phyloP scores from a whole-genome alignment of 2,329 filamentous ascomycete genomes.

The Aspergillus sp. region DNA sequence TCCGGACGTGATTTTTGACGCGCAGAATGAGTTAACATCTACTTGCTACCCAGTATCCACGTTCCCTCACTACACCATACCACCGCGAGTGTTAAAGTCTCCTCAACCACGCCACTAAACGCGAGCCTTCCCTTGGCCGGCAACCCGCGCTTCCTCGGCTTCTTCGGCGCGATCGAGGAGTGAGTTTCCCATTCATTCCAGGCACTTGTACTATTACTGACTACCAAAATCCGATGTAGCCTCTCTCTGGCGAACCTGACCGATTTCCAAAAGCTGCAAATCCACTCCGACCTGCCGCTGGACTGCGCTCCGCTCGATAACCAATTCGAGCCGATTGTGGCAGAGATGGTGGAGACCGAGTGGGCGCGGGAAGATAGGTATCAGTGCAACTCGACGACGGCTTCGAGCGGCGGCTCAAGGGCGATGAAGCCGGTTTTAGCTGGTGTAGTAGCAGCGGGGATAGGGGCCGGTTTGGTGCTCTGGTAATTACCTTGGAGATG shows the following conservation, averaged over 20 bases:
- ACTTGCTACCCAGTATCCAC: background rate
- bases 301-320: background rate
- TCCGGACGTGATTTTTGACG: background rate
- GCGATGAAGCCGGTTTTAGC: background rate
- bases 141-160: background rate
- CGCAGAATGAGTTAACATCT: background rate
- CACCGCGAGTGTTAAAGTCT: background rate
- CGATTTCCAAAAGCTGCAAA: background rate
- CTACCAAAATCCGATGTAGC: background rate
- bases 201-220: background rate
- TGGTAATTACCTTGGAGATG: too few relatives aligned
- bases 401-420: background rate
- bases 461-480: background rate
- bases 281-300: background rate
- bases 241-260: background rate
- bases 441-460: background rate
- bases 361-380: background rate
- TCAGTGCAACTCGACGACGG: background rate
- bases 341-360: background rate
- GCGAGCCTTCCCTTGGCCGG: background rate
- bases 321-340: background rate
- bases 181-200: background rate
- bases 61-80: background rate
- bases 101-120: background rate
- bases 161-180: background rate